Evolutionary conservation across 495 filamentous ascomycete species (phyloP).

Genomic region (Aspergillus homomorphus): DNA sequence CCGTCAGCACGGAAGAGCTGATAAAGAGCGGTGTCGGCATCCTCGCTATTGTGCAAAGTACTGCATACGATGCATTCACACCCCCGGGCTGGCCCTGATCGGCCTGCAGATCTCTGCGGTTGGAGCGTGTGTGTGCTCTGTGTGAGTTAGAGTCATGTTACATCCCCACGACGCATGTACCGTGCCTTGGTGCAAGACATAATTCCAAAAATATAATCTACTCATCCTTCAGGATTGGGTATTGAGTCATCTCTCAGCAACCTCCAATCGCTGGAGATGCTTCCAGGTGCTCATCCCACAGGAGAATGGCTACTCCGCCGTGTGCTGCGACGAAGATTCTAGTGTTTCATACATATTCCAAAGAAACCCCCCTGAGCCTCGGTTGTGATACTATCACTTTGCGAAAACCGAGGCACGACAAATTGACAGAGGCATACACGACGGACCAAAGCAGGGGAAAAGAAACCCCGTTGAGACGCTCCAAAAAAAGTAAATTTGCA

Average conservation of each 20-base stretch:
- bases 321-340: background rate
- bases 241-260: background rate
- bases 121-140: background rate
- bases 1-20: background rate
- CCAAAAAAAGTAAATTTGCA: constrained; percentile 5
- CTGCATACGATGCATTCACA: background rate
- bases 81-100: background rate
- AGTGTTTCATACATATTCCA: background rate
- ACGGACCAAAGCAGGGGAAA: background rate
- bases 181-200: background rate
- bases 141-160: constrained; percentile 2
- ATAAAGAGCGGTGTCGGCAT: constrained; percentile 18
- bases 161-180: background rate
- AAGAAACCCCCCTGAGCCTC: background rate
- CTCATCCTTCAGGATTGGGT: background rate
- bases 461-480: background rate
- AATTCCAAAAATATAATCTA: constrained; percentile 5
- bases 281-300: background rate
- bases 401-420: background rate
- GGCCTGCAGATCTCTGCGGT: constrained; percentile 5
- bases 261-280: background rate
- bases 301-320: background rate
- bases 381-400: background rate
- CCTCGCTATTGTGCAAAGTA: background rate
- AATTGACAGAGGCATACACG: background rate